Evolutionary conservation across 805 yeast genomes (phyloP).

Genomic region (Kuraishia capsulata): DNA sequence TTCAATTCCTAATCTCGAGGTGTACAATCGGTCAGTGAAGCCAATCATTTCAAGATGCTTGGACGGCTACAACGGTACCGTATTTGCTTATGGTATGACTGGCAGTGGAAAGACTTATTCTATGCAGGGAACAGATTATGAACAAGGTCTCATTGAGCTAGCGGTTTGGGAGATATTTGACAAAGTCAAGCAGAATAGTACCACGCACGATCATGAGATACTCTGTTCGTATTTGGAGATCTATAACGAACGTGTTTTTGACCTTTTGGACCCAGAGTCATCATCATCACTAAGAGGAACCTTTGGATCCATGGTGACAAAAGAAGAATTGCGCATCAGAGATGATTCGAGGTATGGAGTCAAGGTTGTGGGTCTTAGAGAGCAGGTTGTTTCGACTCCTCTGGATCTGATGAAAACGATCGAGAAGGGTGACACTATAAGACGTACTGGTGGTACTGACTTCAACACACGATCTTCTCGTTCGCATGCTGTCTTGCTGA

Average conservation of each 20-base stretch:
- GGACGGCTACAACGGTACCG: slow-evolving; percentile 79
- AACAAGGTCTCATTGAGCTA: slow-evolving; percentile 65
- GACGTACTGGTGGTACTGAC: slow-evolving; percentile 85
- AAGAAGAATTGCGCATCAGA: slow-evolving; percentile 60
- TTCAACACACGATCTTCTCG: slow-evolving; percentile 82
- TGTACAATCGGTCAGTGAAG: slow-evolving; percentile 49
- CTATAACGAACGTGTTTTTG: slow-evolving; percentile 81
- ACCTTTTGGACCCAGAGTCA: slow-evolving; percentile 43
- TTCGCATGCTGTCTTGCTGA: slow-evolving; percentile 82
- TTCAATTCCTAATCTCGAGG: slow-evolving; percentile 39
- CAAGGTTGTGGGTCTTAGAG: slow-evolving; percentile 63
- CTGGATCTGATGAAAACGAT: slow-evolving; percentile 55
- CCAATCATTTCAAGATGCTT: slow-evolving; percentile 44
- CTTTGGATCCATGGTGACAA: slow-evolving; percentile 2
- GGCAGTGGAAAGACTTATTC: slow-evolving; percentile 88
- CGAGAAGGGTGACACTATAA: slow-evolving; percentile 57
- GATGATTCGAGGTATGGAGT: slow-evolving; percentile 72
- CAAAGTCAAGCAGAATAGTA: slow-evolving; percentile 11
- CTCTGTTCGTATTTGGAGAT: slow-evolving; percentile 74
- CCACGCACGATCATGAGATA: slow-evolving; percentile 29
- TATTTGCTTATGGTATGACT: slow-evolving; percentile 93
- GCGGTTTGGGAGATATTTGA: slow-evolving; percentile 53
- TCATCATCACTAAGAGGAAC: slow-evolving; percentile 11
- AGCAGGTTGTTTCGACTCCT: slow-evolving; percentile 45
- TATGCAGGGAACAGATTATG: slow-evolving; percentile 61